Conservation (phyloP, 2,329 filamentous ascomycete species). For the Monilinia aucupariae region DNA sequence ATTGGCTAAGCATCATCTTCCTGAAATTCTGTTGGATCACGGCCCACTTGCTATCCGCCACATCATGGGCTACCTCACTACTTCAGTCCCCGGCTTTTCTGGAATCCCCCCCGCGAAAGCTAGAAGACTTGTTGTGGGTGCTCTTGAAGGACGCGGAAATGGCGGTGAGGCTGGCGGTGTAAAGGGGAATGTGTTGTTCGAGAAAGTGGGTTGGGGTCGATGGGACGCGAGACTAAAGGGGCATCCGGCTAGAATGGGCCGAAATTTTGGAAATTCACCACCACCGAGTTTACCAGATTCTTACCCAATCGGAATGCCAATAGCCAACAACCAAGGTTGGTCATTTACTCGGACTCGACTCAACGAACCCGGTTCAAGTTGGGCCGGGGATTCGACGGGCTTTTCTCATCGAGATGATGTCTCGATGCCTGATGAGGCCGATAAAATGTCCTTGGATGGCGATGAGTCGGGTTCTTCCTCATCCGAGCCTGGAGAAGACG, state of each 20-base stretch:
- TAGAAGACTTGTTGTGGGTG: conserved; percentile 83
- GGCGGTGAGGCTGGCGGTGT: conserved; percentile 54
- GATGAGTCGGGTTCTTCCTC: conserved; percentile 65
- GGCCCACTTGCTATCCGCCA: conserved; percentile 91
- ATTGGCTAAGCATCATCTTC: conserved; percentile 84
- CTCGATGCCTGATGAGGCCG: conserved; percentile 75
- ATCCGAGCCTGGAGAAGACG: conserved; percentile 62
- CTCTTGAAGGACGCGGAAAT: conserved; percentile 69
- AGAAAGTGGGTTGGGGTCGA: conserved; percentile 95
- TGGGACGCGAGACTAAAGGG: conserved; percentile 82
- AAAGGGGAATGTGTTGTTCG: conserved; percentile 72
- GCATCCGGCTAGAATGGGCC: conserved; percentile 45
- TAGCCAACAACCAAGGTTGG: conserved; percentile 43
- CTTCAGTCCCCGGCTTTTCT: conserved; percentile 87
- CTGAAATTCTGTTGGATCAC: conserved; percentile 81
- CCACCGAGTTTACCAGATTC: conserved; percentile 41
- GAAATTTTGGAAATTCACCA: conserved; percentile 39
- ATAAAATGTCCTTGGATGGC: conserved; percentile 88
- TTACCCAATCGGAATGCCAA: conserved; percentile 51
- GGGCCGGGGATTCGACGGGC: conserved; percentile 64
- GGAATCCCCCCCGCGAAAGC: conserved; percentile 85
- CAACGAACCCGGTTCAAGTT: conserved; percentile 52
- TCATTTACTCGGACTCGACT: conserved; percentile 45
- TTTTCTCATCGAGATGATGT: conserved; percentile 66
- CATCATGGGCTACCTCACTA: conserved; percentile 90